Evolutionary conservation across 73 alveolate species (phyloP).

Genomic region (Effrenium voratum): DNA sequence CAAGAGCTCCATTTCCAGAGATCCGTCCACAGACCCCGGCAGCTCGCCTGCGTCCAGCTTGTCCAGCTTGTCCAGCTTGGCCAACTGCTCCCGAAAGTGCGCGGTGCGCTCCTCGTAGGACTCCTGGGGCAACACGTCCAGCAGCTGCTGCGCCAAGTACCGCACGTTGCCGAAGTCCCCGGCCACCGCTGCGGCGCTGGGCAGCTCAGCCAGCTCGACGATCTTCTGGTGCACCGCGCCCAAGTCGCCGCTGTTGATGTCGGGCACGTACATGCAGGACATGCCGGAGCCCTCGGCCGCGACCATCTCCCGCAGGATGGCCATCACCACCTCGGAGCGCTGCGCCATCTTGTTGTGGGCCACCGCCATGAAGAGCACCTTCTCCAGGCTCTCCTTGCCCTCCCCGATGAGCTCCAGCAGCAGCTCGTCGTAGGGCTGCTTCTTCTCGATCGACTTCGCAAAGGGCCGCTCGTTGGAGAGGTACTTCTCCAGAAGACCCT

Average conservation of each 20-base stretch:
- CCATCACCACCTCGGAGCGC: slow-evolving; percentile 67
- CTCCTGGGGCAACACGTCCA: slow-evolving; percentile 67
- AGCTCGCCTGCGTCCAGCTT: too few species aligned
- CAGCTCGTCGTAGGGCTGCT: slow-evolving; percentile 46
- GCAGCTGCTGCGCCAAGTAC: slow-evolving; percentile 77
- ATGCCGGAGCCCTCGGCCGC: slow-evolving; percentile 91
- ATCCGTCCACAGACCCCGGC: slow-evolving; percentile 73
- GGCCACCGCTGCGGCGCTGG: slow-evolving; percentile 88
- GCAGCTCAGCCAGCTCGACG: slow-evolving; percentile 62
- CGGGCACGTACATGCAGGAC: slow-evolving; percentile 93
- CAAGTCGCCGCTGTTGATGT: slow-evolving; percentile 68
- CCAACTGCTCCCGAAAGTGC: slow-evolving; percentile 50
- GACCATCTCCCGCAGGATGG: slow-evolving; percentile 86
- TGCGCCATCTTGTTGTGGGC: slow-evolving; percentile 82
- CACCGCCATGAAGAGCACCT: slow-evolving; percentile 72
- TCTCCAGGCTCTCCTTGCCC: slow-evolving; percentile 71
- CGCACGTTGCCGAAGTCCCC: slow-evolving; percentile 93
- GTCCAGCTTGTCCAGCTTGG: not conserved
- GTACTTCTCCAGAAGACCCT: slow-evolving; percentile 82
- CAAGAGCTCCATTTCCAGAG: slow-evolving; percentile 65
- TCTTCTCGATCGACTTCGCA: slow-evolving; percentile 28
- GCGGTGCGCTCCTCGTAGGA: slow-evolving; percentile 69
- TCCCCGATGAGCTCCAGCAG: slow-evolving; percentile 64
- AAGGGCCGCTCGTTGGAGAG: slow-evolving; percentile 88
- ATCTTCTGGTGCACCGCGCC: slow-evolving; percentile 82